Base-by-base conservation (phyloP, 129 eudicot species). In the Helichrysum umbraculigerum region DNA sequence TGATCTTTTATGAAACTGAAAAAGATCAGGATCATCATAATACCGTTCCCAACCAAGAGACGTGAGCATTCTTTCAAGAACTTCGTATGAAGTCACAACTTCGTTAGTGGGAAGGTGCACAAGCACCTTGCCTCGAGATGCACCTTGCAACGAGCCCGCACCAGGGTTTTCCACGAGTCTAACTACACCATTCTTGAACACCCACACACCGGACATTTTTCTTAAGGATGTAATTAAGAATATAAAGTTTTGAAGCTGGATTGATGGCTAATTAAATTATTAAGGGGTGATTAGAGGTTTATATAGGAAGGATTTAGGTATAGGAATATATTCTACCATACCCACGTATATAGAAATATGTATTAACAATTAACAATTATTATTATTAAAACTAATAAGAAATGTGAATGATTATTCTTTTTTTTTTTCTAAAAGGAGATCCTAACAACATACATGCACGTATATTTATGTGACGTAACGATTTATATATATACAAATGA, bases 171-270 rank as follows among this genome's bases (percentile, higher is more conserved):
- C 94, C 66, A 92, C 93, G 0, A 93, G 91, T 11, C 92, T 76
- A 34, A 93, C 85, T 11, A 93, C 97, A 1, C 98, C 97, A 41
- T 93, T 90, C 73, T 93, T 93, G 84, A 93, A 93, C 75, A 90
- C 96, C 98, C 98, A 93, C 44, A 93, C 98, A 50, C 98, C 98
- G 5, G 98, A 93, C 98, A 93, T 93, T 42, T 29, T 62, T 70
- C 20, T 64, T 47, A 56, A 30, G 12, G 20, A 33, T 72, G 29
- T 34, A 29, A 16, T 47, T 33, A 66, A 57, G 22, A 70, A 33
- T 29, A 70, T 28, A 39, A 50, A 63, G 52, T 72, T 72, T 79
- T 79, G 77, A 71, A 21, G 78, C 32, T 79, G 56, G 61, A 72
- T 44, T 54, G 60, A 54, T 56, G 61, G 4, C 25, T 17, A 56